A percentile compares a stretch with the other conserved stretches of the same genome.
Evolutionary conservation across 208 protist genomes (phyloP).

Genomic region (Trypanosoma rangeli): DNA sequence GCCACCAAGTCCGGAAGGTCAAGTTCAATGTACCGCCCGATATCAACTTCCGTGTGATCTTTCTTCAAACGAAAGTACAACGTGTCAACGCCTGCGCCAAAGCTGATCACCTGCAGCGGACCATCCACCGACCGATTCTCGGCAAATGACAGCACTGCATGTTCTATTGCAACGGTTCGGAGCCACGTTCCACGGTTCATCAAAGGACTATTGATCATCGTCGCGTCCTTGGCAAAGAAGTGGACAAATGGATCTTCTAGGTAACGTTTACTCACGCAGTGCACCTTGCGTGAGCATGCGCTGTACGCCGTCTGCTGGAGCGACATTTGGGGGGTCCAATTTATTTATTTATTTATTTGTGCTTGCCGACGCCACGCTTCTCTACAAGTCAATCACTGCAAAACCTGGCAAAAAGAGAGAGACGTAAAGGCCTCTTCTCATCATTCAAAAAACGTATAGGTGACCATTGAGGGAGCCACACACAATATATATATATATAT

Average conservation of each 20-base stretch:
- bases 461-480: background rate
- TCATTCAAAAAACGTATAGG: too few species aligned
- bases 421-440: too few species aligned
- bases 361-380: background rate
- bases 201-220: constrained; percentile 88
- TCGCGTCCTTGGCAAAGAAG: constrained; percentile 79
- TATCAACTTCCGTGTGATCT: constrained; percentile 47
- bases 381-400: too few species aligned
- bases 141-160: constrained; percentile 63
- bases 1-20: constrained; percentile 81
- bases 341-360: background rate
- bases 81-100: constrained; percentile 87
- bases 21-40: constrained; percentile 74
- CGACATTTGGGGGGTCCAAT: constrained; percentile 70
- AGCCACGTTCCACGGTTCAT: constrained; percentile 93
- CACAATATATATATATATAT: too few species aligned
- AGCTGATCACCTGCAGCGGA: constrained; percentile 86
- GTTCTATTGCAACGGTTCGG: constrained; percentile 81
- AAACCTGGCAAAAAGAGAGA: too few species aligned
- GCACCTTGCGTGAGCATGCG: constrained; percentile 87
- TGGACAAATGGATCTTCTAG: constrained; percentile 85
- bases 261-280: constrained; percentile 84
- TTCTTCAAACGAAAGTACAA: constrained; percentile 86
- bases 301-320: constrained; percentile 85
- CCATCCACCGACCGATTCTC: constrained; percentile 23